A percentile compares a stretch with the other conserved stretches of the same genome.
Conservation (phyloP, 2,329 filamentous ascomycete species). For the Penicillium sclerotigenum region DNA sequence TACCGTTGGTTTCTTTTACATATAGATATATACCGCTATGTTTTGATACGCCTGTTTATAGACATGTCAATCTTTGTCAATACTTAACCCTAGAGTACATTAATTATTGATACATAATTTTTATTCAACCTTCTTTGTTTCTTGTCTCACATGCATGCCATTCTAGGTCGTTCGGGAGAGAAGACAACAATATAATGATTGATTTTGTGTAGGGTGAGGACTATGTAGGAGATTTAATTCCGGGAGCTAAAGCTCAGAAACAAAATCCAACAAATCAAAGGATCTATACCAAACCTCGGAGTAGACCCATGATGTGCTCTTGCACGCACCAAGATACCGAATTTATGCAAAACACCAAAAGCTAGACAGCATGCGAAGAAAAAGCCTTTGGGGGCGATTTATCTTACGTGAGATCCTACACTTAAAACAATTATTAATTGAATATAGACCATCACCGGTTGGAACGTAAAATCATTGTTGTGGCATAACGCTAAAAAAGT, state of each 20-base stretch:
- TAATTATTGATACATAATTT: background rate
- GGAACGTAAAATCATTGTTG: background rate
- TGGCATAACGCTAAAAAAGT: background rate
- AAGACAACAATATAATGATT: background rate
- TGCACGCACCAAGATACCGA: conserved; percentile 38
- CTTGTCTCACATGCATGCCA: background rate
- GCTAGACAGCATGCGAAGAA: background rate
- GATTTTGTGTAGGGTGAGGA: background rate
- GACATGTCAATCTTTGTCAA: conserved; percentile 5
- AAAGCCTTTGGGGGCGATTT: background rate
- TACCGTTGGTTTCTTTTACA: background rate
- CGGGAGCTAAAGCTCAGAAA: background rate
- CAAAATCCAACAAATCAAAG: background rate
- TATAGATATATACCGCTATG: conserved; percentile 3
- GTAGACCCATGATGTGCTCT: conserved; percentile 47
- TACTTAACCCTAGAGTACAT: conserved; percentile 8
- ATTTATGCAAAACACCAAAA: conserved; percentile 42
- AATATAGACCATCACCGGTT: background rate
- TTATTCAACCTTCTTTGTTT: background rate
- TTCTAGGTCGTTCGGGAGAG: background rate
- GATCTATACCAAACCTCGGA: conserved; percentile 36
- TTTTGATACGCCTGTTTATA: conserved; percentile 6
- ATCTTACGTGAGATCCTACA: conserved; percentile 11
- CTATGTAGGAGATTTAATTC: background rate
- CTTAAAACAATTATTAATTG: too few species aligned